Percentiles rank a stretch among this genome's conserved stretches.
These are phyloP conservation scores for Mucor lusitanicus DNA, from an alignment of 371 early-diverging fungal species.

Conservation along the genomic window DNA sequence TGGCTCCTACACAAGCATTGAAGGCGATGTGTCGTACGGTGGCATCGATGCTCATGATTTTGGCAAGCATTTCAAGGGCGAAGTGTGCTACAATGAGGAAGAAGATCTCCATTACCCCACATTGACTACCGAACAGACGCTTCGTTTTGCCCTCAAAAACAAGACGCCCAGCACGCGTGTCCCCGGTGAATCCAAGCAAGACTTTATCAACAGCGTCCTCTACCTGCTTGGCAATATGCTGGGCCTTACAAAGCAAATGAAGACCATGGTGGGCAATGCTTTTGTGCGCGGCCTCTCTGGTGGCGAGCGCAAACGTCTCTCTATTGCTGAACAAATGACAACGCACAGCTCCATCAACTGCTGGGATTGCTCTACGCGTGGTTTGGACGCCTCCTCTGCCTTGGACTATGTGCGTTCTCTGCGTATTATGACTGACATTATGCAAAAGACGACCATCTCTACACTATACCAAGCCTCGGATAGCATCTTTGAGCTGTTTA, in stretches of 20 bases:
- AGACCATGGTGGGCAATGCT: constrained; percentile 85
- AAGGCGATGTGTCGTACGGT: constrained; percentile 62
- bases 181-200: constrained; percentile 40
- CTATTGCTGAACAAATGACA: constrained; percentile 73
- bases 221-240: constrained; percentile 68
- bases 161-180: constrained; percentile 65
- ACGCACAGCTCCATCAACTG: constrained; percentile 73
- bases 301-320: constrained; percentile 87
- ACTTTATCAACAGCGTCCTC: constrained; percentile 48
- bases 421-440: too few relatives aligned
- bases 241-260: constrained; percentile 71
- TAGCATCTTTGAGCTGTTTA: constrained; percentile 75
- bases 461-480: constrained; percentile 69
- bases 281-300: constrained; percentile 82
- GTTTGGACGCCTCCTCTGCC: constrained; percentile 90
- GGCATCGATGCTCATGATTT: constrained; percentile 63
- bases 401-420: constrained; percentile 75
- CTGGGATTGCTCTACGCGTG: constrained; percentile 89
- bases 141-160: constrained; percentile 66
- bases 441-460: constrained; percentile 59
- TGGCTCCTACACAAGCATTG: constrained; percentile 54
- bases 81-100: constrained; percentile 71
- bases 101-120: constrained; percentile 75
- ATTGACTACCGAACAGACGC: constrained; percentile 68
- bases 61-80: constrained; percentile 56